Evolutionary conservation across 2,329 filamentous ascomycete genomes (phyloP).

Genomic region (Fusarium sublunatum): DNA sequence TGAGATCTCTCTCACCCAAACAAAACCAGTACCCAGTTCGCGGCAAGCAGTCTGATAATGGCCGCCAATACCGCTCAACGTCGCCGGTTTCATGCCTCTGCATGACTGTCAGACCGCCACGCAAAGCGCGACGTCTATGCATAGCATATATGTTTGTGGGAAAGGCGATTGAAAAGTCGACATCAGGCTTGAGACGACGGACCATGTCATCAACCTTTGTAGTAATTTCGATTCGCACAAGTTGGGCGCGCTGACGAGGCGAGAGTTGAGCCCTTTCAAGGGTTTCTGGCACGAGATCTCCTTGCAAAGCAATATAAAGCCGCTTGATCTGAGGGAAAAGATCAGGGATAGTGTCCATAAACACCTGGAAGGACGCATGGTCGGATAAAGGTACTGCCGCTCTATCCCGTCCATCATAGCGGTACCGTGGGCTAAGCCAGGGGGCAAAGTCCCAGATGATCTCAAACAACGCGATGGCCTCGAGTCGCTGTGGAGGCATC

Average conservation of each 20-base stretch:
- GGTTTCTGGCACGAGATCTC: neutral
- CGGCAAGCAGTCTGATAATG: conserved; percentile 16
- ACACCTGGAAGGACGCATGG: conserved; percentile 18
- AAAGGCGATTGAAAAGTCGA: conserved; percentile 41
- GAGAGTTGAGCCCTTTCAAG: no score
- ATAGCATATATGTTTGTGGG: conserved; percentile 38
- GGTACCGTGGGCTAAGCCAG: no score
- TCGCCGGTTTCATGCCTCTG: conserved; percentile 24
- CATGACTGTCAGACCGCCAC: conserved; percentile 21
- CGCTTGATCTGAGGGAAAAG: conserved; percentile 26
- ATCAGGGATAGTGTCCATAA: conserved; percentile 31
- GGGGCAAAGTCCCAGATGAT: conserved; percentile 42
- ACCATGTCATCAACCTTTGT: conserved; percentile 37
- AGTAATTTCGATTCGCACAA: conserved; percentile 9
- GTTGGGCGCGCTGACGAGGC: no score
- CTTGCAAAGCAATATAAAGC: conserved; percentile 37
- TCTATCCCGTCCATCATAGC: no score
- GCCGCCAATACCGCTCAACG: conserved; percentile 41
- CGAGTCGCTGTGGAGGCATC: conserved; percentile 39
- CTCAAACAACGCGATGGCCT: conserved; percentile 40
- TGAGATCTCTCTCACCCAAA: conserved; percentile 36
- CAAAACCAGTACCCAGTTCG: conserved; percentile 45
- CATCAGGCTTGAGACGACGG: conserved; percentile 14
- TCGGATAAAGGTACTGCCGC: conserved; percentile 8
- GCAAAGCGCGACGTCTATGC: conserved; percentile 28